Evolutionary conservation across 148 eudicot species (phyloP), one percentile per base, ranked within the genome.

Genomic region (Spergularia marina): DNA sequence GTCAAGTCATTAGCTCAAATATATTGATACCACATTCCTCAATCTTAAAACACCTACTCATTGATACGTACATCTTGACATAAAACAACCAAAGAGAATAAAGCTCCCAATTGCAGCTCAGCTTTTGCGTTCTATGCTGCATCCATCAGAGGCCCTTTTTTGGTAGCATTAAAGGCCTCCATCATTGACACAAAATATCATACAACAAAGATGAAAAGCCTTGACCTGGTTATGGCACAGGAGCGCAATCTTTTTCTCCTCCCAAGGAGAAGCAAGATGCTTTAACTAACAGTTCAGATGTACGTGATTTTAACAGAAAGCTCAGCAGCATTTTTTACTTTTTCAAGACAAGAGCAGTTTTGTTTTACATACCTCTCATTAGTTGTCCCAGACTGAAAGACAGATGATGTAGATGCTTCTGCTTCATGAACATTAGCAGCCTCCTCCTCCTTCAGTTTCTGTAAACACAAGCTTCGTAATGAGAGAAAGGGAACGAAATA

Each of bases 391-490:
- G 82, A 77, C 66, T 83, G 86, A 69, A 79, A 77, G 56, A 66
- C 75, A 73, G 90, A 78, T 71, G 77, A 79, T 58, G 91, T 74
- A 63, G 89, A 83, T 54, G 84, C 83, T 59, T 77, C 92, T 36
- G 81, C 82, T 75, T 83, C 77, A 61, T 64, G 73, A 64, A 68
- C 71, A 59, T 76, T 71, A 16, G 82, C 81, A 53, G 60, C 79
- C 56, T 79, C 97, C 17, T 75, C 91, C 34, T 75, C 90, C 53
- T 84, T 85, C 84, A 91, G 58, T 91, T 91, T 91, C 97, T 91
- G 80, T 70, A 63, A 84, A 84, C 55, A 85, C 64, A 87, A 85
- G 70, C 72, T 78, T 81, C 30, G 30, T 80, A 68, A 75, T 87
- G 63, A 85, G 81, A 72, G 63, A 16, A 69, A 71, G 44, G 47